Conservation (phyloP, 208 protist species). For the Acanthamoeba castellanii region DNA sequence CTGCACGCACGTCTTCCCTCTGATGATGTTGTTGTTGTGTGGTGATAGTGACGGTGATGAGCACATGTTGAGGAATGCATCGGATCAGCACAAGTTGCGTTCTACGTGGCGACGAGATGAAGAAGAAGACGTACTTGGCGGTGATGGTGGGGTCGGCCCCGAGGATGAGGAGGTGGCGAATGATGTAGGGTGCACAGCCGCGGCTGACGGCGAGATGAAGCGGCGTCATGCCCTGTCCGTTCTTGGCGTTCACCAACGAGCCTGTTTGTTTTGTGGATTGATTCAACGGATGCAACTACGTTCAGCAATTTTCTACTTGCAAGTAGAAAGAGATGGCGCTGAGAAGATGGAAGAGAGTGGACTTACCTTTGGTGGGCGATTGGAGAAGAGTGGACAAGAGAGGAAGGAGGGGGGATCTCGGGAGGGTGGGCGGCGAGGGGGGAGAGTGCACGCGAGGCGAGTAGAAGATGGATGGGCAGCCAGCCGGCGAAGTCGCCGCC, state of each 20-base stretch:
- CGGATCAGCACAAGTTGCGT: not conserved
- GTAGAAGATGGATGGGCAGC: not conserved
- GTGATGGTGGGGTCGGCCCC: conserved; percentile 10
- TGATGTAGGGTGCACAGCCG: not conserved
- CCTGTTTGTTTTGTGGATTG: not conserved
- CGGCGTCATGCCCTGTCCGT: conserved; percentile 9
- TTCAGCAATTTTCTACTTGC: no score
- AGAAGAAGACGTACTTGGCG: not conserved
- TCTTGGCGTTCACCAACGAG: conserved; percentile 15
- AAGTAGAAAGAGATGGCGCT: not conserved
- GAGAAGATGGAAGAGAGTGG: not conserved
- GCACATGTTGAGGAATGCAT: not conserved
- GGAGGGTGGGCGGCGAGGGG: not conserved
- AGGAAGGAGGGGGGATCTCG: not conserved
- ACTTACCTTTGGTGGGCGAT: not conserved
- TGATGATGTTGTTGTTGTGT: not conserved
- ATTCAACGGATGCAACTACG: no score
- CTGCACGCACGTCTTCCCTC: conserved; percentile 10
- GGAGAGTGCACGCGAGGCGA: not conserved
- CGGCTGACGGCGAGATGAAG: not conserved
- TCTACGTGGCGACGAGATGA: not conserved
- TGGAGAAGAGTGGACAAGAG: not conserved
- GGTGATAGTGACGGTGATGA: not conserved
- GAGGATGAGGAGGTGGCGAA: not conserved
- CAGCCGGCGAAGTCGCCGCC: not conserved